phyloP scores from a whole-genome alignment of 164 flowering plant species.

The Vitis vinifera region ASM3070453v1 NC_081817.1:22385501-22386000 shows the following conservation, averaged over 20 bases:
- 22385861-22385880: no score
- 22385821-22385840: conserved; percentile 31
- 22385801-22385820: conserved; percentile 84
- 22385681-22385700: conserved; percentile 66
- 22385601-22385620: not conserved
- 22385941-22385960: no score
- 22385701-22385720: conserved; percentile 77
- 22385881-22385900: no score
- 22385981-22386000: no score
- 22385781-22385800: conserved; percentile 72
- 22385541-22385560: not conserved
- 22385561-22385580: no score
- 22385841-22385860: conserved; percentile 39
- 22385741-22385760: conserved; percentile 74
- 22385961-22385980: no score
- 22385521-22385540: not conserved
- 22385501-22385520: no score
- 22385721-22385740: conserved; percentile 76
- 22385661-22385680: conserved; percentile 68
- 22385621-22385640: conserved; percentile 64
- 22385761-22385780: conserved; percentile 66
- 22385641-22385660: conserved; percentile 68
- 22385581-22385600: no score
- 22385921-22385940: no score
- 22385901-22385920: no score